Conservation (phyloP, 495 filamentous ascomycete species). For the Venustampulla echinocandica region DNA sequence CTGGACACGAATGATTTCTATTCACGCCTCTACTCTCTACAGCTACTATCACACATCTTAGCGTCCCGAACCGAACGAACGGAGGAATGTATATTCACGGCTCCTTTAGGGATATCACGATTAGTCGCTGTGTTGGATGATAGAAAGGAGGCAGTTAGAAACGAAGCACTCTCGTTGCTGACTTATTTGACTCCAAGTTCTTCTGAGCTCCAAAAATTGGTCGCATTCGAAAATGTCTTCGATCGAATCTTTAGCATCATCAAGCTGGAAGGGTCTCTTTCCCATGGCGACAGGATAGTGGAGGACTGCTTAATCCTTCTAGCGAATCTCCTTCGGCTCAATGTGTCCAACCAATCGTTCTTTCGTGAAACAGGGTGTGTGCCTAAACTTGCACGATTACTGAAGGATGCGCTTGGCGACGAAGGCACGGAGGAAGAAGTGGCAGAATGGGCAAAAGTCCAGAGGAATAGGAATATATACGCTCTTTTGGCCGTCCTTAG, state of each 20-base stretch:
- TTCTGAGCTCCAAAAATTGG: conserved; percentile 75
- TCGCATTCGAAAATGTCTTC: conserved; percentile 91
- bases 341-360: conserved; percentile 85
- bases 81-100: conserved; percentile 89
- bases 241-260: conserved; percentile 78
- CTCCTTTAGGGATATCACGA: conserved; percentile 78
- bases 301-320: conserved; percentile 93
- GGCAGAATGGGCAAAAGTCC: conserved; percentile 62
- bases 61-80: conserved; percentile 83
- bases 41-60: conserved; percentile 80
- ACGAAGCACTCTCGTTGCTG: conserved; percentile 50
- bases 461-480: conserved; percentile 87
- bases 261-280: conserved; percentile 69
- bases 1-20: conserved; percentile 86
- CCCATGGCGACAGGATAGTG: conserved; percentile 78
- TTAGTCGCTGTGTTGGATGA: conserved; percentile 81
- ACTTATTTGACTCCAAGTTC: conserved; percentile 44
- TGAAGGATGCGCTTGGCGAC: conserved; percentile 52
- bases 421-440: conserved; percentile 51
- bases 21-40: conserved; percentile 83
- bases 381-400: conserved; percentile 58
- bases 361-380: conserved; percentile 89
- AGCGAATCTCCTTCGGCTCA: conserved; percentile 81
- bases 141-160: conserved; percentile 76
- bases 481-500: conserved; percentile 78